Conservation (phyloP, 306 rosid species). For the Luffa acutangula region DNA sequence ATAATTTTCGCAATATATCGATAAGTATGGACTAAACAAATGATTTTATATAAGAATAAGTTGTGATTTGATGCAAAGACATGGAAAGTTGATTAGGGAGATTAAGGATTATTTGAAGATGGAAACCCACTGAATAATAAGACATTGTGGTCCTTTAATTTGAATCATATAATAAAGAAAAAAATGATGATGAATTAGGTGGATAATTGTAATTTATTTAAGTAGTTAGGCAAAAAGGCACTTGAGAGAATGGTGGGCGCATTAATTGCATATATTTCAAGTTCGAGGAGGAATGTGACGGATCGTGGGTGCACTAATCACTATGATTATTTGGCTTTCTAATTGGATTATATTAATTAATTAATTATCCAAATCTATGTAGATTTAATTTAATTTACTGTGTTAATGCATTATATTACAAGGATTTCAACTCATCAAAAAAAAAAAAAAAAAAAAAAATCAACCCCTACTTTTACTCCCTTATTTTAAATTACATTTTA, state of each 20-base stretch:
- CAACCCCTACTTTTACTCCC: no score
- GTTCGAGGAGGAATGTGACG: neutral
- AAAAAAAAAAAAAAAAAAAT: no score
- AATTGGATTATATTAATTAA: neutral
- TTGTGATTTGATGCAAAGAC: neutral
- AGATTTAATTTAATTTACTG: neutral
- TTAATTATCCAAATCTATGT: neutral
- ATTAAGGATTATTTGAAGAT: neutral
- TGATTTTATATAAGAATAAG: neutral
- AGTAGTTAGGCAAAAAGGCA: neutral
- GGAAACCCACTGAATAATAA: neutral
- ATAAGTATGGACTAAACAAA: neutral
- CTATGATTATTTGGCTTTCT: neutral
- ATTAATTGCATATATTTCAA: neutral
- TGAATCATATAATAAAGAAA: neutral
- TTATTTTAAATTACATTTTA: no score
- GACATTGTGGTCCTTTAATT: neutral
- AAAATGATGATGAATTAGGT: neutral
- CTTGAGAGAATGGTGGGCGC: neutral
- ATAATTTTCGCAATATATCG: neutral
- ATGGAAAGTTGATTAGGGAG: neutral
- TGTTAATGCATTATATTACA: neutral
- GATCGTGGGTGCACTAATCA: slow-evolving; percentile 8
- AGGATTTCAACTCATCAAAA: neutral
- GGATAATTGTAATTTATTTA: neutral